Evolutionary conservation across 306 rosid genomes (phyloP).

Genomic region (Lablab purpureus): DNA sequence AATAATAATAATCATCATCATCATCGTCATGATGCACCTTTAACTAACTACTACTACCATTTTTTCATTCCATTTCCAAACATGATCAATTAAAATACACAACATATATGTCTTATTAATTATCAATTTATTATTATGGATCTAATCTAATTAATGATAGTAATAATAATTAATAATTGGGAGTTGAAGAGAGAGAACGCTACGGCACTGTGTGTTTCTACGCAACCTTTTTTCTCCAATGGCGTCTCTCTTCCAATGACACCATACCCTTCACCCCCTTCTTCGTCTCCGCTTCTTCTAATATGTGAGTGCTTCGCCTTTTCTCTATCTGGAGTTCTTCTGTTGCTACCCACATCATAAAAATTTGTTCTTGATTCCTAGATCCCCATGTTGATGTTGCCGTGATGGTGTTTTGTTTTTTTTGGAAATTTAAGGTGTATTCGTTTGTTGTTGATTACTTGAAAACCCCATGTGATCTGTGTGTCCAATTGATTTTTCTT

Average conservation of each 20-base stretch:
- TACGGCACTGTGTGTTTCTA: conserved; percentile 54
- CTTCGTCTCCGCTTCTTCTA: conserved; percentile 36
- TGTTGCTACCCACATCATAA: conserved; percentile 29
- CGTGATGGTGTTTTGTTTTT: neutral
- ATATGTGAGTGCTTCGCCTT: conserved; percentile 44
- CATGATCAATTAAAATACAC: conserved; percentile 17
- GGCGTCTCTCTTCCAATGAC: conserved; percentile 43
- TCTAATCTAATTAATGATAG: neutral
- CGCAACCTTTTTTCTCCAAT: conserved; percentile 55
- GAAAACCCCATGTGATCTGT: conserved; percentile 46
- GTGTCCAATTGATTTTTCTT: conserved; percentile 37
- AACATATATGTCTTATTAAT: neutral
- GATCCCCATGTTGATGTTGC: conserved; percentile 36
- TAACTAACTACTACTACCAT: neutral
- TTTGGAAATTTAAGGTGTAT: neutral
- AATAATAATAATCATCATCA: no score
- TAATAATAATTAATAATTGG: neutral
- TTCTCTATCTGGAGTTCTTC: conserved; percentile 31
- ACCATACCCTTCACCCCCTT: conserved; percentile 39
- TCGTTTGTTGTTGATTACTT: conserved; percentile 35
- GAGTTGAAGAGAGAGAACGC: conserved; percentile 49
- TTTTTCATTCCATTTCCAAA: neutral
- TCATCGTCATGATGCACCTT: neutral
- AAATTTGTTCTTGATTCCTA: conserved; percentile 27
- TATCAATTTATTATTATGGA: neutral